Evolutionary conservation across 495 filamentous ascomycete species (phyloP).

Genomic region (Penicillium crystallinum): DNA sequence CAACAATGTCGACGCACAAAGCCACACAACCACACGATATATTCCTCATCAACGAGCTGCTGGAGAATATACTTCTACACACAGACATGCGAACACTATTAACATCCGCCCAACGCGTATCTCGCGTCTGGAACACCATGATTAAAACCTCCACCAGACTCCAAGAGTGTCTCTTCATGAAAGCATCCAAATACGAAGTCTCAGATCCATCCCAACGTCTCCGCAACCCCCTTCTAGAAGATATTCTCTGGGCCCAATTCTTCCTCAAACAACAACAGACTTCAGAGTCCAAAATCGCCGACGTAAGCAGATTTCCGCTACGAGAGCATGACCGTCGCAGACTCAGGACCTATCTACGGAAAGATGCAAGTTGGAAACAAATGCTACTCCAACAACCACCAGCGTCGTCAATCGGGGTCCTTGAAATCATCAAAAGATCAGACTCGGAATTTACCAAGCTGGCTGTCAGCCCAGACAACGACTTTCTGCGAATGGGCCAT

Average conservation of each 20-base stretch:
- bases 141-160: slow-evolving; percentile 1
- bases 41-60: slow-evolving; percentile 8
- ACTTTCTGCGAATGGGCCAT: slow-evolving; percentile 2
- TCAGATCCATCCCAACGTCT: not conserved
- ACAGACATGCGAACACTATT: slow-evolving; percentile 4
- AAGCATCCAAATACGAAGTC: not conserved
- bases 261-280: slow-evolving; percentile 5
- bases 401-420: slow-evolving; percentile 3
- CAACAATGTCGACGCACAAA: not conserved
- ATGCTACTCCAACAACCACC: slow-evolving; percentile 10
- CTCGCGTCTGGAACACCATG: not conserved
- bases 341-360: not conserved
- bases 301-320: slow-evolving; percentile 6
- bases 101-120: slow-evolving; percentile 12
- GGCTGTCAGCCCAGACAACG: not conserved
- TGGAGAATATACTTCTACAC: slow-evolving; percentile 8
- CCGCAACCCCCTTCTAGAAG: slow-evolving; percentile 6
- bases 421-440: slow-evolving; percentile 6
- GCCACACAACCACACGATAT: slow-evolving; percentile 11
- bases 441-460: slow-evolving; percentile 6
- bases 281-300: not conserved
- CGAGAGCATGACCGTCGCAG: not conserved
- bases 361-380: slow-evolving; percentile 10
- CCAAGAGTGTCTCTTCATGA: slow-evolving; percentile 3
- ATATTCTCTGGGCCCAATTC: slow-evolving; percentile 7